These are phyloP conservation scores for Xylaria flabelliformis DNA, from an alignment of 495 filamentous ascomycete species.

Conservation along the genomic window DNA sequence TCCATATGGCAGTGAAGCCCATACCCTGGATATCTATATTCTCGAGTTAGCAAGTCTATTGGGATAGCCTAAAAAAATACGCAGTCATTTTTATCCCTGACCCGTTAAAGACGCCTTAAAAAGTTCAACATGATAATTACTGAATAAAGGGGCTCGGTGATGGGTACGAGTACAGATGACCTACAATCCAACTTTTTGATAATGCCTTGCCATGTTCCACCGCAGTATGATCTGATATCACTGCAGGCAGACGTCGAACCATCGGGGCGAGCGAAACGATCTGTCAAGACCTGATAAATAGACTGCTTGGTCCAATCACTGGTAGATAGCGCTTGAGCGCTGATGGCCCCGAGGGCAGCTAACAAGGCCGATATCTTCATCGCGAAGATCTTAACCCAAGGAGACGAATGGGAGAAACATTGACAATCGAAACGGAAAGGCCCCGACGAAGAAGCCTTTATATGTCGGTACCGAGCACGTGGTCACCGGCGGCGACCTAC, in stretches of 20 bases:
- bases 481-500: neutral
- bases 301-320: conserved; percentile 67
- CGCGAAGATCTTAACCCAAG: neutral
- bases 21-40: conserved; percentile 67
- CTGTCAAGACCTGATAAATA: conserved; percentile 76
- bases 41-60: neutral
- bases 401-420: neutral
- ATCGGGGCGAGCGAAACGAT: conserved; percentile 75
- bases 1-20: conserved; percentile 84
- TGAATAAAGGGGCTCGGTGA: neutral
- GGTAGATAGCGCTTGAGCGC: conserved; percentile 38
- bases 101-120: neutral
- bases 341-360: conserved; percentile 22
- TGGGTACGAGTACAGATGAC: neutral
- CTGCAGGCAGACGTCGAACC: conserved; percentile 63
- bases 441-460: neutral
- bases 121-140: neutral
- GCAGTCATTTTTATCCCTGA: neutral
- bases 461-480: neutral
- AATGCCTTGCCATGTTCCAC: conserved; percentile 75
- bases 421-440: neutral
- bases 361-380: conserved; percentile 17
- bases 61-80: conserved; percentile 11
- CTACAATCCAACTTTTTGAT: conserved; percentile 64
- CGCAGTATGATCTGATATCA: conserved; percentile 68